Percentiles rank a stretch among this genome's conserved stretches.
phyloP scores from a whole-genome alignment of 352 stramenopile genomes.

The Pseudoperonospora humuli region DNA sequence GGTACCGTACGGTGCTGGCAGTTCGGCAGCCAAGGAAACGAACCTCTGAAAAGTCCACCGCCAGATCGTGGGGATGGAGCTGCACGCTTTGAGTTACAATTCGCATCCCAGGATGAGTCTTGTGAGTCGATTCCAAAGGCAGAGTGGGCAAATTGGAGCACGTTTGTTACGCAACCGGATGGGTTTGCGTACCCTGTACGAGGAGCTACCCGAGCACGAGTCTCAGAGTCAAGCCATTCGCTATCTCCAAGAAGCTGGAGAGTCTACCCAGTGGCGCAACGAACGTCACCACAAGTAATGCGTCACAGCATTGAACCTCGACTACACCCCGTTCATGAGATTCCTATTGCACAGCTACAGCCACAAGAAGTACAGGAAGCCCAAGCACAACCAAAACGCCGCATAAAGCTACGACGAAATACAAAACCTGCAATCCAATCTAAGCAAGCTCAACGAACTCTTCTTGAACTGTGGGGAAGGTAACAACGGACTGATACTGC shows the following conservation, averaged over 20 bases:
- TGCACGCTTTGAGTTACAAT: constrained; percentile 14
- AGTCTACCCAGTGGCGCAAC: constrained; percentile 3
- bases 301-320: constrained; percentile 15
- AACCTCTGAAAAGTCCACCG: not conserved
- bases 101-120: not conserved
- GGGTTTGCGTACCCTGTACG: constrained; percentile 25
- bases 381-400: constrained; percentile 5
- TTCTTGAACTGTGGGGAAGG: constrained; percentile 35
- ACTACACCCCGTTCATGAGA: constrained; percentile 17
- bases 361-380: constrained; percentile 4
- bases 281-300: constrained; percentile 20
- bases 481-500: not conserved
- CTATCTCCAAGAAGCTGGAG: constrained; percentile 4
- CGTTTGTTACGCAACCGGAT: constrained; percentile 26
- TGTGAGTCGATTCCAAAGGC: constrained; percentile 1
- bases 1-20: constrained; percentile 50
- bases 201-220: constrained; percentile 4
- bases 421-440: not conserved
- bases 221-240: not conserved
- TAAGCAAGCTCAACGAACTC: constrained; percentile 27
- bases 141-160: constrained; percentile 28
- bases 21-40: constrained; percentile 6
- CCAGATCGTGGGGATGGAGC: not conserved
- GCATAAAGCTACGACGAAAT: constrained; percentile 16
- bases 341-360: constrained; percentile 5